Evolutionary conservation across 345 rosid genomes (phyloP).

Genomic region (Citrus cavaleriei): DNA sequence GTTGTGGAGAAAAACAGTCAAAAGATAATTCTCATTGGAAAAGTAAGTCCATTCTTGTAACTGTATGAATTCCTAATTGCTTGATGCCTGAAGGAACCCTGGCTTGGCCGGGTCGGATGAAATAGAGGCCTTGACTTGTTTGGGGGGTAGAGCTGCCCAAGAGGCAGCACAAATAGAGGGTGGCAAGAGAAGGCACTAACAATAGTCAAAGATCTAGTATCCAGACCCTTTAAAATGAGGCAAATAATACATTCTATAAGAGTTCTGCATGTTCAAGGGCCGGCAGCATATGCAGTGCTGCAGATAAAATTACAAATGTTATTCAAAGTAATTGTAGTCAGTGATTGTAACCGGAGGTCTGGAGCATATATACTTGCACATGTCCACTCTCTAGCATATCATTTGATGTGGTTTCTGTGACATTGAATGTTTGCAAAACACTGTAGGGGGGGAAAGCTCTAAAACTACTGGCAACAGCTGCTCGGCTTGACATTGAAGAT

Average conservation of each 20-base stretch:
- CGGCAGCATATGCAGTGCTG: background rate
- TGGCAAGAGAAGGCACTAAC: background rate
- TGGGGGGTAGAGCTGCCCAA: background rate
- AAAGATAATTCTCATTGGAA: constrained; percentile 89
- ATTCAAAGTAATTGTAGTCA: background rate
- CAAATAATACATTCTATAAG: background rate
- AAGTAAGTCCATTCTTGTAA: constrained; percentile 41
- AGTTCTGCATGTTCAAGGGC: background rate
- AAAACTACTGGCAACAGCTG: constrained; percentile 81
- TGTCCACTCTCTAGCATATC: background rate
- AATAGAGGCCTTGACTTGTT: background rate
- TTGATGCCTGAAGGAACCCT: background rate
- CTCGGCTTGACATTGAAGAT: constrained; percentile 88
- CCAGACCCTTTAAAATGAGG: background rate
- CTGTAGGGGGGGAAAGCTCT: constrained; percentile 84
- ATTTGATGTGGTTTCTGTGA: constrained; percentile 1
- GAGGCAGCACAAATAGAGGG: background rate
- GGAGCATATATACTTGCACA: background rate
- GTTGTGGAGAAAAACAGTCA: constrained; percentile 92
- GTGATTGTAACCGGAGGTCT: background rate
- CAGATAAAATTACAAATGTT: background rate
- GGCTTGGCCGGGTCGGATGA: background rate
- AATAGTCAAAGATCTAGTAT: background rate
- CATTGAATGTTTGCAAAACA: constrained; percentile 1
- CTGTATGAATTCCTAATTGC: background rate